Percentiles rank a stretch among this genome's conserved stretches.
phyloP scores from a whole-genome alignment of 345 rosid species.

The Salix viminalis region DNA sequence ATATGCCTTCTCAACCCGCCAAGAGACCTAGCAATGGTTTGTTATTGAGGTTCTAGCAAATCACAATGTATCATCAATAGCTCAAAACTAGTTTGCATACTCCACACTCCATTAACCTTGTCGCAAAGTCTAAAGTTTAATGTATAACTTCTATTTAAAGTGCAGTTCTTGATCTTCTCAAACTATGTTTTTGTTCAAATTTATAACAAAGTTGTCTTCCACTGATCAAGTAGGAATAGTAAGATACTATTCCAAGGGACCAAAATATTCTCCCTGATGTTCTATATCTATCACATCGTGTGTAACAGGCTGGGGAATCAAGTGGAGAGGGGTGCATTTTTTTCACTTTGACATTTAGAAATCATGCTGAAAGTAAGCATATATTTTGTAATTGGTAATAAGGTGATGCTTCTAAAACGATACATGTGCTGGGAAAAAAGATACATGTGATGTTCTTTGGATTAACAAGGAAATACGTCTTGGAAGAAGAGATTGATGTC shows the following conservation, averaged over 20 bases:
- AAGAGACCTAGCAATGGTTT: too few relatives aligned
- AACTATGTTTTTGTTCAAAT: too few relatives aligned
- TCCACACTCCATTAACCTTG: too few relatives aligned
- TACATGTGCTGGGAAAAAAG: background rate
- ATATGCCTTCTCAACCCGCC: too few relatives aligned
- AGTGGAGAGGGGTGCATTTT: background rate
- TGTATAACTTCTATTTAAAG: too few relatives aligned
- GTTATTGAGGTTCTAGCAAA: too few relatives aligned
- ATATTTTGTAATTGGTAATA: background rate
- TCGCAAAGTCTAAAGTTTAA: too few relatives aligned
- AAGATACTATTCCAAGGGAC: background rate
- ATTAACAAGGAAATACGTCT: constrained; percentile 35
- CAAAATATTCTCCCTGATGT: background rate
- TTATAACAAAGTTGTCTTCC: background rate
- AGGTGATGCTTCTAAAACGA: background rate
- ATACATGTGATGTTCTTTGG: background rate
- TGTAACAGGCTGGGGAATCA: too few relatives aligned
- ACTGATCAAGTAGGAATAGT: background rate
- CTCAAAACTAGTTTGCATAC: too few relatives aligned
- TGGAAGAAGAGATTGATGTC: constrained; percentile 58
- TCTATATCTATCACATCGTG: background rate
- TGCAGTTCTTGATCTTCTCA: too few relatives aligned
- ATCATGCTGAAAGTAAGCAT: background rate
- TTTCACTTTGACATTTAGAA: background rate
- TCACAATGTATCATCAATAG: too few relatives aligned